Evolutionary conservation across 257 asterid species (phyloP).

Genomic region (Apocynum venetum): DNA sequence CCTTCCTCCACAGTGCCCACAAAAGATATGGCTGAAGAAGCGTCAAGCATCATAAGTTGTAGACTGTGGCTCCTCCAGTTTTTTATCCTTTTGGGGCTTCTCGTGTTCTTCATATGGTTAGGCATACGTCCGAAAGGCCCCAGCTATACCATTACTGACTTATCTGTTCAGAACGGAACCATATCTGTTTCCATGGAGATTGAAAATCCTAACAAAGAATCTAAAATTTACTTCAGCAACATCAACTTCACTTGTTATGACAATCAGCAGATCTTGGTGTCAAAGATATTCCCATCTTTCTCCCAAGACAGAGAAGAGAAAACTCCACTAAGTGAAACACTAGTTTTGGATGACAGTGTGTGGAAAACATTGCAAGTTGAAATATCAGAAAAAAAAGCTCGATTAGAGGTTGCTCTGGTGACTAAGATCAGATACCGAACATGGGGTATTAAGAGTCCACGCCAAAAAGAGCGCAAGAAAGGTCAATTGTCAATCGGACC

Average conservation of each 20-base stretch:
- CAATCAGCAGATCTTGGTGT: conserved; percentile 9
- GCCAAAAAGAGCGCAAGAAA: background rate
- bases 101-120: conserved; percentile 16
- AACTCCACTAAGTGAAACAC: background rate
- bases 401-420: conserved; percentile 1
- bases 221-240: background rate
- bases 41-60: background rate
- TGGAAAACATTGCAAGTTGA: conserved; percentile 8
- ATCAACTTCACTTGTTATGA: conserved; percentile 6
- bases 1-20: background rate
- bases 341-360: background rate
- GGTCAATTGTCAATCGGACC: conserved; percentile 5
- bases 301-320: conserved; percentile 11
- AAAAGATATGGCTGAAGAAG: background rate
- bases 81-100: conserved; percentile 10
- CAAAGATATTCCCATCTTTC: background rate
- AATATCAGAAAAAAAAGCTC: background rate
- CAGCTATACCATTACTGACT: conserved; percentile 8
- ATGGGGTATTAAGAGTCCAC: conserved; percentile 19
- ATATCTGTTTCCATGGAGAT: conserved; percentile 4
- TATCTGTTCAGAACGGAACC: conserved; percentile 9
- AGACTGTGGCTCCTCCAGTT: conserved; percentile 4
- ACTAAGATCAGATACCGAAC: conserved; percentile 15
- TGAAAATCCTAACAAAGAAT: conserved; percentile 18
- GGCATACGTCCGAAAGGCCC: conserved; percentile 20